Evolutionary conservation across 768 basidiomycete genomes (phyloP).

Genomic region (Suillus discolor): DNA sequence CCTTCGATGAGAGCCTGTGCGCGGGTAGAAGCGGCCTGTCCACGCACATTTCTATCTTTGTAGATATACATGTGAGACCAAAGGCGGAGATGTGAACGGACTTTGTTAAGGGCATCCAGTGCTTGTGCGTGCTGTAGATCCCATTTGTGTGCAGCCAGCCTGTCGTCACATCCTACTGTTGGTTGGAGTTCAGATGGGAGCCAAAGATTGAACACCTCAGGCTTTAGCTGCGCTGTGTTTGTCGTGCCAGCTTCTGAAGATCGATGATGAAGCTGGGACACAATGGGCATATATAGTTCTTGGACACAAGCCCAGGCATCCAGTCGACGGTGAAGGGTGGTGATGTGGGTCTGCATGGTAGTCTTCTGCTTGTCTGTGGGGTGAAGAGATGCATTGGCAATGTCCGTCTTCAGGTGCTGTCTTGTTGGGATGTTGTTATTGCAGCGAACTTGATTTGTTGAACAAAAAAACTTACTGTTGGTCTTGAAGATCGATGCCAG

Average conservation of each 20-base stretch:
- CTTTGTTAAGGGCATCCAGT: constrained; percentile 10
- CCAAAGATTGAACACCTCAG: neutral
- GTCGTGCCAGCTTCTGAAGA: neutral
- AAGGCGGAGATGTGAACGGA: constrained; percentile 10
- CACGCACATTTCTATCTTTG: constrained; percentile 18
- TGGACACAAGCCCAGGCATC: neutral
- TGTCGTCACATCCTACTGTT: neutral
- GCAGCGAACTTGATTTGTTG: too few relatives aligned
- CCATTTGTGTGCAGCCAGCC: neutral
- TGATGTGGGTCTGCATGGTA: neutral
- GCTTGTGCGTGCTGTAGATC: constrained; percentile 17
- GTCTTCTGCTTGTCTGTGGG: neutral
- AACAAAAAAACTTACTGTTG: too few relatives aligned
- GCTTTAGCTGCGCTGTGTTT: neutral
- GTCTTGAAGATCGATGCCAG: too few relatives aligned
- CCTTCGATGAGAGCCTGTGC: constrained; percentile 3
- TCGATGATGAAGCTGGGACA: neutral
- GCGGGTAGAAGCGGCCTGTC: constrained; percentile 13
- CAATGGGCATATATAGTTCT: neutral
- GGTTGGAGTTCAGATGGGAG: neutral
- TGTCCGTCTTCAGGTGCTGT: too few relatives aligned
- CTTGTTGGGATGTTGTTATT: too few relatives aligned
- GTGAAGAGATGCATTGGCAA: too few relatives aligned
- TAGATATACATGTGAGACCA: constrained; percentile 11
- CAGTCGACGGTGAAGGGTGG: neutral